phyloP scores from a whole-genome alignment of 2,329 filamentous ascomycete species.

The Colletotrichum eremochloae region DNA sequence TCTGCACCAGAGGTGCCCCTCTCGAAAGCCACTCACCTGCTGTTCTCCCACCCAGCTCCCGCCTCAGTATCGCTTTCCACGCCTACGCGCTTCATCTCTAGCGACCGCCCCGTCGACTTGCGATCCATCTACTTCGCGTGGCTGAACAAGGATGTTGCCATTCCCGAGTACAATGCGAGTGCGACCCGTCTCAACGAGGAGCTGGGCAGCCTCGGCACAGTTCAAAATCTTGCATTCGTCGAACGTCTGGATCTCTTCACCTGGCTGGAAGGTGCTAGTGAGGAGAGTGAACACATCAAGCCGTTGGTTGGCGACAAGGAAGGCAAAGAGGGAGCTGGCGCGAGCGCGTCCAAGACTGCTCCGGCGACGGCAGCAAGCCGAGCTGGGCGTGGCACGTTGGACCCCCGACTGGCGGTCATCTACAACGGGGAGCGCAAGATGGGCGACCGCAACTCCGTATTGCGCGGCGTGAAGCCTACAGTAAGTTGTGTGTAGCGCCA shows the following conservation, averaged over 20 bases:
- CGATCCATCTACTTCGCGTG: slow-evolving; percentile 97
- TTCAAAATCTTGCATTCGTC: slow-evolving; percentile 91
- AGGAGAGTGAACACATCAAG: slow-evolving; percentile 94
- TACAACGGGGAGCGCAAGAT: slow-evolving; percentile 92
- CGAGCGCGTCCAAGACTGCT: slow-evolving; percentile 54
- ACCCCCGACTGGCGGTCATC: slow-evolving; percentile 87
- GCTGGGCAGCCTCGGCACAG: slow-evolving; percentile 75
- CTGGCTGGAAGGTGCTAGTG: slow-evolving; percentile 90
- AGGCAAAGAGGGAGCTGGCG: slow-evolving; percentile 53
- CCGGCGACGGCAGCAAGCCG: slow-evolving; percentile 60
- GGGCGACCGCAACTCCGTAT: slow-evolving; percentile 90
- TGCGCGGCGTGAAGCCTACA: slow-evolving; percentile 89
- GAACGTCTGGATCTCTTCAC: slow-evolving; percentile 92
- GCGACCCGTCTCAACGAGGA: slow-evolving; percentile 86
- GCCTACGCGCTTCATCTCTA: slow-evolving; percentile 89
- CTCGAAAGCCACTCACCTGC: slow-evolving; percentile 82
- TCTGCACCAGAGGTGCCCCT: slow-evolving; percentile 74
- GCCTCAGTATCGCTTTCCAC: slow-evolving; percentile 77
- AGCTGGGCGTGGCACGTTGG: slow-evolving; percentile 75
- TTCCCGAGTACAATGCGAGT: slow-evolving; percentile 91
- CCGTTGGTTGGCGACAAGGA: slow-evolving; percentile 78
- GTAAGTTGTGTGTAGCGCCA: slow-evolving; percentile 63
- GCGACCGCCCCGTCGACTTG: slow-evolving; percentile 81
- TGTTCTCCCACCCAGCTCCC: slow-evolving; percentile 74
- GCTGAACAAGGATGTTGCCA: slow-evolving; percentile 90